These are phyloP conservation scores for Jamesozyma lodderae DNA, from an alignment of 805 yeast species.

Conservation along the genomic window DNA sequence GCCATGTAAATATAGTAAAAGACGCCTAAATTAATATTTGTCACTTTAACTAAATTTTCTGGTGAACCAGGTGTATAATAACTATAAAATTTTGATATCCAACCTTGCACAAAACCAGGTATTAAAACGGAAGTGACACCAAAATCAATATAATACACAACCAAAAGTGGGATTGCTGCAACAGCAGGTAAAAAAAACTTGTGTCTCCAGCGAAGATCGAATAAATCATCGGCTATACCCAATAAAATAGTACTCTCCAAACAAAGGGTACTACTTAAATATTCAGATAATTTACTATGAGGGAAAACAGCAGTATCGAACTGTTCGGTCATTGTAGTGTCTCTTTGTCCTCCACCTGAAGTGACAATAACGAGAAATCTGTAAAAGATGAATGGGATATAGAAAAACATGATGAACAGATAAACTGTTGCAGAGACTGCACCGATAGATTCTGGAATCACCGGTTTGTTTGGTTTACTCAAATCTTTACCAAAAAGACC, in stretches of 20 bases:
- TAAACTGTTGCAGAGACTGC: slow-evolving; percentile 76
- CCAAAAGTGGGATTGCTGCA: slow-evolving; percentile 82
- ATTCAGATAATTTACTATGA: slow-evolving; percentile 75
- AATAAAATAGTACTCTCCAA: slow-evolving; percentile 73
- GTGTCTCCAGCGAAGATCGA: slow-evolving; percentile 95
- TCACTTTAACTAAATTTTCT: slow-evolving; percentile 5
- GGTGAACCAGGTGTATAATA: no score
- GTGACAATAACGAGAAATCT: slow-evolving; percentile 55
- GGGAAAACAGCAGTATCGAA: slow-evolving; percentile 41
- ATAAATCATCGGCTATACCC: slow-evolving; percentile 89
- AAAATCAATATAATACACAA: slow-evolving; percentile 89
- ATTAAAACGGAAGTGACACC: slow-evolving; percentile 82
- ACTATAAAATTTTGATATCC: slow-evolving; percentile 15
- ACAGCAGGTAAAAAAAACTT: slow-evolving; percentile 92
- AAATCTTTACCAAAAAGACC: slow-evolving; percentile 85
- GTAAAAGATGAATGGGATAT: slow-evolving; percentile 82
- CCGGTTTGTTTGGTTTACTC: slow-evolving; percentile 64
- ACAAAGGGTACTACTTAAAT: slow-evolving; percentile 74
- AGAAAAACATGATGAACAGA: slow-evolving; percentile 67
- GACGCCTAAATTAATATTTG: slow-evolving; percentile 60
- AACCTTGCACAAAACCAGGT: slow-evolving; percentile 54
- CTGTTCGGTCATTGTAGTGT: slow-evolving; percentile 13
- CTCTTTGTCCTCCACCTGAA: slow-evolving; percentile 50
- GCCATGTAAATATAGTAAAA: slow-evolving; percentile 87
- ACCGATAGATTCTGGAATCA: slow-evolving; percentile 89